Evolutionary conservation across 331 rosid genomes (phyloP).

Genomic region (Quercus lobata): DNA sequence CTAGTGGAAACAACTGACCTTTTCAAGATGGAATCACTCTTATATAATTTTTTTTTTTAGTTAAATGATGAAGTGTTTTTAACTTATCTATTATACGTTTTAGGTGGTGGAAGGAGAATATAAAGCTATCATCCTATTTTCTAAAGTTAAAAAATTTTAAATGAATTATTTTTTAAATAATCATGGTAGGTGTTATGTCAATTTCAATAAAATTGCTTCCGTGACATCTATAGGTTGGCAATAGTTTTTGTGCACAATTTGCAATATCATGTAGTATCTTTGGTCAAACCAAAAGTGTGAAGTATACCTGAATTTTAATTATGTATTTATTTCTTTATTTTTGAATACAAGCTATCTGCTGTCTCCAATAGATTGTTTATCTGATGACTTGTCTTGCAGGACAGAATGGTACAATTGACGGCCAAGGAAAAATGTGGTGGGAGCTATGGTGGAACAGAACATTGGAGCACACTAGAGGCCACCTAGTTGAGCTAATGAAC

Average conservation of each 20-base stretch:
- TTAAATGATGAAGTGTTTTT: background rate
- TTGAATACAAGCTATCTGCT: background rate
- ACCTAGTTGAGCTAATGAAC: conserved; percentile 79
- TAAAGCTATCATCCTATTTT: background rate
- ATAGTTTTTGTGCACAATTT: background rate
- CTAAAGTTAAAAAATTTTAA: no score
- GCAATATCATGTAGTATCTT: background rate
- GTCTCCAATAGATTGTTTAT: background rate
- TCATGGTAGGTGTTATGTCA: background rate
- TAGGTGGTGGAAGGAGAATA: background rate
- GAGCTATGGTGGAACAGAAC: conserved; percentile 99
- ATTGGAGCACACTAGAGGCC: conserved; percentile 82
- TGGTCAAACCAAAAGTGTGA: background rate
- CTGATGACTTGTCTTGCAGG: conserved; percentile 46
- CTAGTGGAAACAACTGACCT: background rate
- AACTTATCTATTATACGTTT: background rate
- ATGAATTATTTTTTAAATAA: background rate
- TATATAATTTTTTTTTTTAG: background rate
- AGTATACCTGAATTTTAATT: background rate
- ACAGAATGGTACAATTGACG: conserved; percentile 85
- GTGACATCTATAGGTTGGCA: background rate
- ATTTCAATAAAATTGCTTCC: background rate
- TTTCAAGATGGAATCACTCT: background rate
- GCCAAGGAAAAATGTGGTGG: conserved; percentile 98
- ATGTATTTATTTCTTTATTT: background rate